Evolutionary conservation across 805 yeast genomes (phyloP), one percentile per base, ranked within the genome.

Genomic region (Metschnikowia henanensis): DNA sequence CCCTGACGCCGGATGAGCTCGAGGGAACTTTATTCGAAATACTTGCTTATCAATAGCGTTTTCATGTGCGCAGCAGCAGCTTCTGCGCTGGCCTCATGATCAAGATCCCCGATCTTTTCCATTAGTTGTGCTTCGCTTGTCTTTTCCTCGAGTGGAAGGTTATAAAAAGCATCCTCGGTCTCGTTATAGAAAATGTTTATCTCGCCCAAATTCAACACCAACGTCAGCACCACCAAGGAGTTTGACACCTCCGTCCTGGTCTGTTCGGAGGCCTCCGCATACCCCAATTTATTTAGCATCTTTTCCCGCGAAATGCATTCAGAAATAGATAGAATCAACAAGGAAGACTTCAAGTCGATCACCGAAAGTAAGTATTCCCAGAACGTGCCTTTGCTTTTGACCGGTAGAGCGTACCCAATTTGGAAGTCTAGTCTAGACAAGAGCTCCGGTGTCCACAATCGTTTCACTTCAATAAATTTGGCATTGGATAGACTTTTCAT

Each of bases 321-420:
- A 1, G 61, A 53, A 18, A 57, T 46, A 3, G 67, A 54, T 29
- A 69, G 50, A 6, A 67, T 47, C 35, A 65, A 48, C 17, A 67
- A 50, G 35, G 65, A 62, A 21, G 52, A 54, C 47, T 68, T 66
- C 41, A 58, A 52, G 43, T 66, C 68, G n/a, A 67, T 57, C 6
- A 62, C 55, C n/a, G 50, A 47, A 10, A 35, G 33, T 15, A 65
- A 39, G 41, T 60, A 61, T 4, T 51, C 52, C 35, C 60, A 41
- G 39, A 63, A 66, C 13, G 43, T 29, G 17, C 52, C 46, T 17
- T 26, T 39, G 12, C 41, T 33, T 35, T 45, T 47, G 15, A 7
- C 15, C 13, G 56, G 56, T 2, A 52, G 31, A 3, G 42, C 42
- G 21, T 38, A 52, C 5, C 45, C 47, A 13, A 52, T 35, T 18